Evolutionary conservation across 2,329 filamentous ascomycete species (phyloP).

Genomic region (Clonostachys rhizophaga): DNA sequence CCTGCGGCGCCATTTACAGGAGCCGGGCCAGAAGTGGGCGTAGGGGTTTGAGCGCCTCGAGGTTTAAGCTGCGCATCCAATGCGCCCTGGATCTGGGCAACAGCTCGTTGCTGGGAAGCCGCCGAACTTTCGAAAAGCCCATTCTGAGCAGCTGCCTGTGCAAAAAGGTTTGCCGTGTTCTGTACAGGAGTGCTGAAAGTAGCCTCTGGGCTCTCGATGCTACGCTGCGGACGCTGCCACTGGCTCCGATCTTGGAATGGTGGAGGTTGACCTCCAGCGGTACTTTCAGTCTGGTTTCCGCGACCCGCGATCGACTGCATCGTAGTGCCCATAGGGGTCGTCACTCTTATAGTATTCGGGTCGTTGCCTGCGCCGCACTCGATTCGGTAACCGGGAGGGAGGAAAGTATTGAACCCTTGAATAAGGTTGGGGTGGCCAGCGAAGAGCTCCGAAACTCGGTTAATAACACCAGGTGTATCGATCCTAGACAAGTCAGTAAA

Average conservation of each 20-base stretch:
- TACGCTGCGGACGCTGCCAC: conserved; percentile 44
- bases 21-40: conserved; percentile 50
- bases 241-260: conserved; percentile 45
- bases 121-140: conserved; percentile 21
- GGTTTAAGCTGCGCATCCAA: conserved; percentile 37
- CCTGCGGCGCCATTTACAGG: conserved; percentile 54
- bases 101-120: conserved; percentile 21
- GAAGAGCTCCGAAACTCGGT: conserved; percentile 91
- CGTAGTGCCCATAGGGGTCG: conserved; percentile 95
- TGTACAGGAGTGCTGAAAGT: conserved; percentile 55
- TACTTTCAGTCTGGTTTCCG: conserved; percentile 38
- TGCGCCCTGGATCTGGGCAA: conserved; percentile 21
- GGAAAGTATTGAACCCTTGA: conserved; percentile 96
- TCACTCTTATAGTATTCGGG: conserved; percentile 93
- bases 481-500: conserved; percentile 51
- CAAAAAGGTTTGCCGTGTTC: conserved; percentile 42
- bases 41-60: conserved; percentile 55
- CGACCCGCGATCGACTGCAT: conserved; percentile 74
- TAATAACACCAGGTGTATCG: conserved; percentile 95
- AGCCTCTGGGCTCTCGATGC: conserved; percentile 52
- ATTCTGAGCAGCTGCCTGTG: conserved; percentile 29
- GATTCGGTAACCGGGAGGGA: conserved; percentile 92
- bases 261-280: conserved; percentile 33
- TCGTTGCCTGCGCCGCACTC: conserved; percentile 93
- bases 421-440: conserved; percentile 93